Conservation (phyloP, 495 filamentous ascomycete species). For the Cudoniella acicularis region DNA sequence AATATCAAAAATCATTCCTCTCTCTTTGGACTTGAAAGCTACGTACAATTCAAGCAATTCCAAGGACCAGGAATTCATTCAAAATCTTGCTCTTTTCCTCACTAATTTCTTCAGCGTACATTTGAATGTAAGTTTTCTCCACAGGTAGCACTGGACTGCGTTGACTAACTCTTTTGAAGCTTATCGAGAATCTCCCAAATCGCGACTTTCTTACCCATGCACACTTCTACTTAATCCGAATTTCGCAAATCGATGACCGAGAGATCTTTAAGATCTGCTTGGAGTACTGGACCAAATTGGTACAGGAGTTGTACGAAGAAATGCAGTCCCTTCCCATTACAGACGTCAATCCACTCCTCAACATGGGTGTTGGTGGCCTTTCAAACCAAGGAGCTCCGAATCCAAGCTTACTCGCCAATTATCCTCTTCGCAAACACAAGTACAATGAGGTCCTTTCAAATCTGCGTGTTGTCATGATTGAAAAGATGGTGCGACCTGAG, state of each 20-base stretch:
- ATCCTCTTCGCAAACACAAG: conserved; percentile 94
- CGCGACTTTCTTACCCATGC: conserved; percentile 90
- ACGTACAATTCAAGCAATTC: conserved; percentile 89
- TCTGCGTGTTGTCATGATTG: conserved; percentile 95
- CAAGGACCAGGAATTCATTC: conserved; percentile 94
- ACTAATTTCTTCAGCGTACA: conserved; percentile 94
- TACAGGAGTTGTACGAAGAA: conserved; percentile 98
- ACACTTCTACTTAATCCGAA: conserved; percentile 96
- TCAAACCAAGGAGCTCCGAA: conserved; percentile 80
- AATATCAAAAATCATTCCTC: conserved; percentile 85
- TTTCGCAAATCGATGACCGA: conserved; percentile 96
- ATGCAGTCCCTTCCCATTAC: conserved; percentile 93
- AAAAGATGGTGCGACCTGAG: conserved; percentile 98
- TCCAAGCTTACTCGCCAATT: conserved; percentile 75
- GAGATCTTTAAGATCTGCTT: conserved; percentile 99
- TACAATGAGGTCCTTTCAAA: conserved; percentile 92
- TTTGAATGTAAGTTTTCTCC: conserved; percentile 62
- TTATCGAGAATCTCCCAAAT: conserved; percentile 93
- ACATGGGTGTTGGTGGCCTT: conserved; percentile 66
- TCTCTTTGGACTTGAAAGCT: conserved; percentile 81
- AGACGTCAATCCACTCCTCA: conserved; percentile 83
- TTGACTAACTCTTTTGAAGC: conserved; percentile 44
- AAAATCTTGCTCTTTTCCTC: conserved; percentile 92
- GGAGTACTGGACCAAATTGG: conserved; percentile 98
- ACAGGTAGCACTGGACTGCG: background rate